Conservation (phyloP, 108 stramenopile species). For the Nannochloropsis salina region DNA sequence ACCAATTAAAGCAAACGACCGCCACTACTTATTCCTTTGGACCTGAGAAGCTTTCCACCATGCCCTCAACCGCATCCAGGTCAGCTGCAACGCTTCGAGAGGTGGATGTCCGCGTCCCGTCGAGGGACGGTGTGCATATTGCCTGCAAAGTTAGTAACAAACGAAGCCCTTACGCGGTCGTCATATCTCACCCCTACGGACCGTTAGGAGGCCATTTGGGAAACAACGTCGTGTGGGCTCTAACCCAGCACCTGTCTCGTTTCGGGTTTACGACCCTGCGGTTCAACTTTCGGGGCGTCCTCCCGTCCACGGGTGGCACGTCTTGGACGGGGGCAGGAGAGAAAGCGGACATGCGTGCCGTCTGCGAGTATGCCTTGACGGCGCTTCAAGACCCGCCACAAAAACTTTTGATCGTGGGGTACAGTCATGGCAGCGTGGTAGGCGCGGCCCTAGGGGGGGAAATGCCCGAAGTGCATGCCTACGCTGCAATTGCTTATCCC, state of each 20-base stretch:
- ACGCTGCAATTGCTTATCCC: slow-evolving; percentile 9
- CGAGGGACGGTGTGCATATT: neutral
- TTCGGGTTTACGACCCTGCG: neutral
- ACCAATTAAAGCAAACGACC: too few relatives aligned
- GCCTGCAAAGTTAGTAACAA: neutral
- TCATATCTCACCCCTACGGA: slow-evolving; percentile 12
- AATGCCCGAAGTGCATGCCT: neutral
- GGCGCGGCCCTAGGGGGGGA: neutral
- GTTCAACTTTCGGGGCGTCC: neutral
- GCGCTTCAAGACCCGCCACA: neutral
- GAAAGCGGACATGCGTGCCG: neutral
- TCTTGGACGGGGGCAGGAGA: neutral
- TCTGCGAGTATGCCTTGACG: neutral
- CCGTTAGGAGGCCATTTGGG: neutral
- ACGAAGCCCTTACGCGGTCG: neutral
- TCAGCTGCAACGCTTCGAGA: neutral
- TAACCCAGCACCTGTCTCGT: neutral
- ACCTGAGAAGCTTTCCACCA: too few relatives aligned
- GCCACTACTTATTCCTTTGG: too few relatives aligned
- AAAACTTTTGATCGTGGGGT: neutral
- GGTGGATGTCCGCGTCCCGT: neutral
- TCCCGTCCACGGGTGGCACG: neutral
- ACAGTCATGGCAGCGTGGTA: neutral
- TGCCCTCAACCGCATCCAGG: neutral
- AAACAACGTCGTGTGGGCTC: neutral